These are phyloP conservation scores for Vigna radiata DNA, from an alignment of 306 rosid genomes.

Conservation along the genomic window DNA sequence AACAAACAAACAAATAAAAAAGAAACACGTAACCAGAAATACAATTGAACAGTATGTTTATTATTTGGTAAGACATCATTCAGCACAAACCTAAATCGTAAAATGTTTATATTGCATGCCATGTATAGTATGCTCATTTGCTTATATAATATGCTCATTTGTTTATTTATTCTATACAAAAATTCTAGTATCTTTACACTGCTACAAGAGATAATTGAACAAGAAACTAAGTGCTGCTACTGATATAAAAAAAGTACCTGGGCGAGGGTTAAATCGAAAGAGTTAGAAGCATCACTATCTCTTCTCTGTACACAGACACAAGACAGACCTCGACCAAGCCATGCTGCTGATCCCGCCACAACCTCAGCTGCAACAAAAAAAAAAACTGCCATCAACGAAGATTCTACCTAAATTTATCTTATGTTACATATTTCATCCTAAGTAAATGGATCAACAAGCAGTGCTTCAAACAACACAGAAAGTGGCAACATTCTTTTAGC, in stretches of 20 bases:
- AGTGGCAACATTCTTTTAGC: neutral
- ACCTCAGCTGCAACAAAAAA: conserved; percentile 80
- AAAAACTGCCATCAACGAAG: conserved; percentile 40
- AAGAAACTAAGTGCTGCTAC: neutral
- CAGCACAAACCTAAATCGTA: conserved; percentile 5
- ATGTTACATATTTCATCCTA: conserved; percentile 24
- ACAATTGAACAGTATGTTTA: conserved; percentile 15
- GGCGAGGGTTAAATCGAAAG: conserved; percentile 78
- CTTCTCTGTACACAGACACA: conserved; percentile 88
- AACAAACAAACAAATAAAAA: neutral
- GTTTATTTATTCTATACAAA: neutral
- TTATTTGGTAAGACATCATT: conserved; percentile 29
- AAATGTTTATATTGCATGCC: conserved; percentile 17
- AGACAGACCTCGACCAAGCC: conserved; percentile 99
- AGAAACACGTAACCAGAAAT: neutral
- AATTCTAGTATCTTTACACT: neutral
- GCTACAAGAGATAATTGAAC: neutral
- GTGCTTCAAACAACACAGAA: conserved; percentile 23
- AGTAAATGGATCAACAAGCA: conserved; percentile 12
- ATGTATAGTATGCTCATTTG: neutral
- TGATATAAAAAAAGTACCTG: conserved; percentile 59
- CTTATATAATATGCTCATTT: neutral
- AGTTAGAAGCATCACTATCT: conserved; percentile 76
- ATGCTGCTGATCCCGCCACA: conserved; percentile 96
- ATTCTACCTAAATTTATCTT: conserved; percentile 20